phyloP scores from a whole-genome alignment of 1,139 yeast species.

The Saccharomycopsis hybrid region DNA sequence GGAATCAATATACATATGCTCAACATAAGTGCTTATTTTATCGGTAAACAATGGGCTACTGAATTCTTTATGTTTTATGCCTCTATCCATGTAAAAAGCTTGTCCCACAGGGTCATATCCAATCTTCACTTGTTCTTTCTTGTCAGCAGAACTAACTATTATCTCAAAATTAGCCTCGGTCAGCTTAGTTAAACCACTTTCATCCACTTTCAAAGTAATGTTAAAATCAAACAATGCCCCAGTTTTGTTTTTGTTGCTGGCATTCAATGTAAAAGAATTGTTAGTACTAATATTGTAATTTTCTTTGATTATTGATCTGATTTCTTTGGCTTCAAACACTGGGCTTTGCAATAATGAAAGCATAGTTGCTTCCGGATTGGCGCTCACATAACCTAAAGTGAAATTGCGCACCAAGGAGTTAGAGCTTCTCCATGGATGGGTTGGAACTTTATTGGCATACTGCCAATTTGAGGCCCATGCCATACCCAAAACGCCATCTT shows the following conservation, averaged over 20 bases:
- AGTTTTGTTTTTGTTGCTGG: too few species aligned
- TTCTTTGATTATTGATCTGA: neutral
- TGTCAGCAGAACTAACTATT: slow-evolving; percentile 5
- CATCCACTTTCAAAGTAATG: slow-evolving; percentile 20
- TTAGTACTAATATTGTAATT: neutral
- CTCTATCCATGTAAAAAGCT: slow-evolving; percentile 23
- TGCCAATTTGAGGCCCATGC: slow-evolving; percentile 39
- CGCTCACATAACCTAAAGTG: slow-evolving; percentile 26
- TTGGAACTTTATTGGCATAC: slow-evolving; percentile 31
- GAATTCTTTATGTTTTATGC: slow-evolving; percentile 15
- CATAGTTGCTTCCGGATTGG: slow-evolving; percentile 26
- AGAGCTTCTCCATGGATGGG: slow-evolving; percentile 30
- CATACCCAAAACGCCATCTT: slow-evolving; percentile 27
- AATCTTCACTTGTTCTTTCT: slow-evolving; percentile 22
- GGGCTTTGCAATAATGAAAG: slow-evolving; percentile 27
- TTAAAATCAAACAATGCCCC: slow-evolving; percentile 22
- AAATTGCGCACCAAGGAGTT: slow-evolving; percentile 30
- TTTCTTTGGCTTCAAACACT: slow-evolving; percentile 5
- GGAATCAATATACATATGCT: slow-evolving; percentile 17
- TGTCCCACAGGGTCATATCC: slow-evolving; percentile 21
- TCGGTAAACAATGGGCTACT: too few species aligned
- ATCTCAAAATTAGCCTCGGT: too few species aligned
- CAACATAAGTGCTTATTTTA: slow-evolving; percentile 21
- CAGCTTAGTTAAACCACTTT: neutral
- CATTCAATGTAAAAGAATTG: neutral